A percentile compares a stretch with the other conserved stretches of the same genome.
Evolutionary conservation across 2,329 filamentous ascomycete genomes (phyloP).

Genomic region (Berkeleyomyces rouxiae): DNA sequence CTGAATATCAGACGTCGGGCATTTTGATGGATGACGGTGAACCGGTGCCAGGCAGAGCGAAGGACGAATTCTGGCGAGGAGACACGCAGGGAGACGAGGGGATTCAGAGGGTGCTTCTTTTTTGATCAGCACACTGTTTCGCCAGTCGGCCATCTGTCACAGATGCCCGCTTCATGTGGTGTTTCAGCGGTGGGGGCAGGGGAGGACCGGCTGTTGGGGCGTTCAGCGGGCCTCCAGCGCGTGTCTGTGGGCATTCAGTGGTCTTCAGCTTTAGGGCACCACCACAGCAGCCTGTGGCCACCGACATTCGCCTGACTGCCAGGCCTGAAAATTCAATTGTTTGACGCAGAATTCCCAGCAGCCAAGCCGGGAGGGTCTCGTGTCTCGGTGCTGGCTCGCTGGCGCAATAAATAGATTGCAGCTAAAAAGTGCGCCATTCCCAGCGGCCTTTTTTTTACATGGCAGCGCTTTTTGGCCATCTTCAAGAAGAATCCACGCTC

Average conservation of each 20-base stretch:
- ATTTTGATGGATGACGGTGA: neutral
- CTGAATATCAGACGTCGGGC: neutral
- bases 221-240: neutral
- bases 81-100: neutral
- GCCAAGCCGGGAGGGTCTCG: neutral
- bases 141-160: slow-evolving; percentile 6
- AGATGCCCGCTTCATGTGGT: slow-evolving; percentile 10
- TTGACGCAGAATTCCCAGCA: neutral
- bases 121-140: slow-evolving; percentile 5
- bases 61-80: neutral
- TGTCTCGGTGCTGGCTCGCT: neutral
- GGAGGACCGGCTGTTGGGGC: neutral
- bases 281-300: no score
- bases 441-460: neutral
- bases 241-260: no score
- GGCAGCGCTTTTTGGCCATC: neutral
- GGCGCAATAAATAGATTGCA: neutral
- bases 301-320: no score
- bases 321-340: no score
- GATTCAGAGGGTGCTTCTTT: neutral
- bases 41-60: neutral
- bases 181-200: slow-evolving; percentile 7
- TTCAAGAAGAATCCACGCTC: neutral
- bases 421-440: neutral
- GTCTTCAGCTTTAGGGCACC: no score